Base-by-base conservation (phyloP, 1,284 basidiomycete genomes). In the Moesziomyces sp. region DNA sequence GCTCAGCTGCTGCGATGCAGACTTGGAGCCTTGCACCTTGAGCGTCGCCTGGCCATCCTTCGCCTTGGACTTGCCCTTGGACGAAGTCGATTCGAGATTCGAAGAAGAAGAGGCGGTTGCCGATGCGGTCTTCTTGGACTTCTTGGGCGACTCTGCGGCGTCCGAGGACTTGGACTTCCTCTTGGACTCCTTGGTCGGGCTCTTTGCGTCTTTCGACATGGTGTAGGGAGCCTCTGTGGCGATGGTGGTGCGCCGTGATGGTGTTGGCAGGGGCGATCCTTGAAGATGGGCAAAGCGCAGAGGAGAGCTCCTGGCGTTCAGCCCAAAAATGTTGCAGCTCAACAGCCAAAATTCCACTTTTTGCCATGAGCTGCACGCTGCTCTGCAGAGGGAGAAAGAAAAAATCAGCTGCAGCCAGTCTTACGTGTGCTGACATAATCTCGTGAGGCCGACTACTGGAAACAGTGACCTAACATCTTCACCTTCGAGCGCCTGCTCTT, bases 141-240 rank as follows among this genome's bases (percentile, higher is more conserved):
- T 74, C 21, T 70, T 74, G 35, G 71, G 55, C 21, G 71, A 63
- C 8, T 30, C 23, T 18, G 58, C 44, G 33, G 54, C 47, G 18
- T 63, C 57, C 28, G 65, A 64, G 14, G 61, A 48, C 35, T 74
- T 74, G 45, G 65, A 59, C 49, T 68, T 61, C 42, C 65, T 46
- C 61, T 68, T 74, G 40, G 30, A 51, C 38, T 61, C 64, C 65
- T 64, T 63, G 44, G 40, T 14, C 11, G 62, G 62, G 13, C 48
- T 55, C 11, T 49, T 46, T 46, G 52, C 18, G 33, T 26, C 52
- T 52, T 58, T 59, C 16, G 61, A 52, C 67, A 63, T 69, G 30
- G 6, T 44, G 47, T 33, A 18, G 14, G 40, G 5, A 4, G 47
- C 2, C n/a, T 28, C 11, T 23, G 19, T 35, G 23, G 0, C 5